Evolutionary conservation across 2,329 filamentous ascomycete genomes (phyloP).

Genomic region (Sphaceloma murrayae): DNA sequence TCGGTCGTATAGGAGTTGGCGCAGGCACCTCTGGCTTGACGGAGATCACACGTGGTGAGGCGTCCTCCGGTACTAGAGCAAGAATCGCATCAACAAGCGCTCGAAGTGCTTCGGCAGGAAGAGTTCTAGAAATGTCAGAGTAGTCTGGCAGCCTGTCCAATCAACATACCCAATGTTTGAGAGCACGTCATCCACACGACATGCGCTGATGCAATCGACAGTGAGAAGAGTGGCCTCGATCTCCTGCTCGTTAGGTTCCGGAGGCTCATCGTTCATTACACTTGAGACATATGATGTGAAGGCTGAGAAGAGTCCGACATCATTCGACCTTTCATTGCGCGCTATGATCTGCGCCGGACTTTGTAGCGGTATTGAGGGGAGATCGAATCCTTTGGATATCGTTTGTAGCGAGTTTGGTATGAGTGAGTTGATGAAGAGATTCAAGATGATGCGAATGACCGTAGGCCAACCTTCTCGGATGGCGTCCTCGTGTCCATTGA

Average conservation of each 20-base stretch:
- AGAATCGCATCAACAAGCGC: slow-evolving; percentile 64
- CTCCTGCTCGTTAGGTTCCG: slow-evolving; percentile 94
- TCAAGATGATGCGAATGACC: slow-evolving; percentile 82
- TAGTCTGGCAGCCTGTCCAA: slow-evolving; percentile 2
- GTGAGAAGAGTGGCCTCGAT: slow-evolving; percentile 91
- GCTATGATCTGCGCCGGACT: slow-evolving; percentile 89
- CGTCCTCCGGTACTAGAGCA: slow-evolving; percentile 77
- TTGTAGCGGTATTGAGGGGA: slow-evolving; percentile 79
- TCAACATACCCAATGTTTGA: slow-evolving; percentile 64
- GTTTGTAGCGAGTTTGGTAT: slow-evolving; percentile 68
- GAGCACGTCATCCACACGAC: slow-evolving; percentile 73
- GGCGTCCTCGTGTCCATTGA: slow-evolving; percentile 71
- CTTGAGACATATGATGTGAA: slow-evolving; percentile 97
- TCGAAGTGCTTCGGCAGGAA: slow-evolving; percentile 51
- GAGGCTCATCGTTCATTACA: slow-evolving; percentile 94
- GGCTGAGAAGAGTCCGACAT: slow-evolving; percentile 82
- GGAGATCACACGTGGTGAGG: slow-evolving; percentile 68
- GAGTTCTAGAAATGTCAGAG: slow-evolving; percentile 39
- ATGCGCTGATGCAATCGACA: slow-evolving; percentile 87
- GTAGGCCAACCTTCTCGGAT: slow-evolving; percentile 70
- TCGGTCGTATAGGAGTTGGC: slow-evolving; percentile 47
- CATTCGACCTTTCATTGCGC: slow-evolving; percentile 64
- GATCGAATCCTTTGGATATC: slow-evolving; percentile 55
- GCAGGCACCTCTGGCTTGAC: slow-evolving; percentile 78
- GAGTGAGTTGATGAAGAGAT: slow-evolving; percentile 91